Conservation (phyloP, 805 yeast species). For the Barnettozyma sucrosica region DNA sequence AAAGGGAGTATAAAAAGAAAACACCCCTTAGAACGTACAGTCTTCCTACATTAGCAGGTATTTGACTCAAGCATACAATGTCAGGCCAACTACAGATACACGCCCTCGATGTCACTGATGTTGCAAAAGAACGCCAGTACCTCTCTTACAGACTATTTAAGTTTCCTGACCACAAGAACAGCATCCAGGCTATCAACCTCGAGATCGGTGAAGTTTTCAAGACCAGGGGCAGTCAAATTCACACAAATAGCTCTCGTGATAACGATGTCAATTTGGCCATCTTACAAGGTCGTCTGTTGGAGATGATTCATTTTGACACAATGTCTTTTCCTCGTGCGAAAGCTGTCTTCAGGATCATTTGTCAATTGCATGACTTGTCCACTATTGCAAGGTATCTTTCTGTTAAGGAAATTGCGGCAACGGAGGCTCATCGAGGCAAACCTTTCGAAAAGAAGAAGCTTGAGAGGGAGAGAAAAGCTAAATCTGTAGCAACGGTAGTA, state of each 20-base stretch:
- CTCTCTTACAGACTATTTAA: not conserved
- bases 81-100: not conserved
- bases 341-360: not conserved
- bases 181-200: not conserved
- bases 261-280: constrained; percentile 3
- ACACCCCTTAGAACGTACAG: too few relatives aligned
- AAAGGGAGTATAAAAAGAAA: too few relatives aligned
- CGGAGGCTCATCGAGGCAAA: too few relatives aligned
- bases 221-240: not conserved
- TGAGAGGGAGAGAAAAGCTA: too few relatives aligned
- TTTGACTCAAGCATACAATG: not conserved
- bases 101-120: not conserved
- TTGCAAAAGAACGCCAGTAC: not conserved
- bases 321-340: not conserved
- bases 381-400: not conserved
- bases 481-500: too few relatives aligned
- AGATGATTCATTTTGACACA: constrained; percentile 5
- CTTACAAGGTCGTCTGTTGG: constrained; percentile 7
- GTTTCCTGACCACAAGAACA: not conserved
- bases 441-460: too few relatives aligned
- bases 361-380: not conserved
- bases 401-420: not conserved
- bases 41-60: too few relatives aligned
- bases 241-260: constrained; percentile 1
- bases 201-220: not conserved